phyloP scores from a whole-genome alignment of 1,284 basidiomycete species.

The Peniophora sp. region DNA sequence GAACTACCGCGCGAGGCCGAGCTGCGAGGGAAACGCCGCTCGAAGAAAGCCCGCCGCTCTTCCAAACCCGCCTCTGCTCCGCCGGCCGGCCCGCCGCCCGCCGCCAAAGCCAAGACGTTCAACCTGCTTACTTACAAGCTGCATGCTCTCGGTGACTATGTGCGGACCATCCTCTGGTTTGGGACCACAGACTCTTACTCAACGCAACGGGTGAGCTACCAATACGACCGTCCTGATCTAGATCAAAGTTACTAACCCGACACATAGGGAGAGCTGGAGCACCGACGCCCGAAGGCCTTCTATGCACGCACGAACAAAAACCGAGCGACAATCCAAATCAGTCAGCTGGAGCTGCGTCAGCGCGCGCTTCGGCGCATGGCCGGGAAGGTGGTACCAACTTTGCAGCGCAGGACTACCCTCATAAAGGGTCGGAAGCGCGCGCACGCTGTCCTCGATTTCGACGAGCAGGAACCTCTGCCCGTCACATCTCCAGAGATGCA shows the following conservation, averaged over 20 bases:
- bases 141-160: slow-evolving; percentile 17
- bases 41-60: too few relatives aligned
- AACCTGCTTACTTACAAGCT: slow-evolving; percentile 17
- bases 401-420: background rate
- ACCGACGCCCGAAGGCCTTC: slow-evolving; percentile 10
- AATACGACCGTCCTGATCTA: background rate
- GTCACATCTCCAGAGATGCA: slow-evolving; percentile 7
- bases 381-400: background rate
- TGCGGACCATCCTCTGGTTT: slow-evolving; percentile 7
- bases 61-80: background rate
- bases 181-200: slow-evolving; percentile 16
- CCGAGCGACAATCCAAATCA: slow-evolving; percentile 10
- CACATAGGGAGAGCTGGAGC: slow-evolving; percentile 15
- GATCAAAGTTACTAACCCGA: background rate
- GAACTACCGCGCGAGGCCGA: too few relatives aligned
- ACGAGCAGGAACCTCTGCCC: slow-evolving; percentile 3
- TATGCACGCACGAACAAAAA: slow-evolving; percentile 12
- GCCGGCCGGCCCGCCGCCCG: background rate
- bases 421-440: background rate
- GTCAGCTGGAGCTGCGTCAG: slow-evolving; percentile 8
- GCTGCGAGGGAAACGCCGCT: too few relatives aligned
- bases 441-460: background rate
- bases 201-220: slow-evolving; percentile 16
- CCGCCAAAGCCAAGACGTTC: slow-evolving; percentile 5
- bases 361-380: slow-evolving; percentile 1